These are phyloP conservation scores for Cryptosporidium xiaoi DNA, from an alignment of 169 alveolate genomes.

Conservation along the genomic window DNA sequence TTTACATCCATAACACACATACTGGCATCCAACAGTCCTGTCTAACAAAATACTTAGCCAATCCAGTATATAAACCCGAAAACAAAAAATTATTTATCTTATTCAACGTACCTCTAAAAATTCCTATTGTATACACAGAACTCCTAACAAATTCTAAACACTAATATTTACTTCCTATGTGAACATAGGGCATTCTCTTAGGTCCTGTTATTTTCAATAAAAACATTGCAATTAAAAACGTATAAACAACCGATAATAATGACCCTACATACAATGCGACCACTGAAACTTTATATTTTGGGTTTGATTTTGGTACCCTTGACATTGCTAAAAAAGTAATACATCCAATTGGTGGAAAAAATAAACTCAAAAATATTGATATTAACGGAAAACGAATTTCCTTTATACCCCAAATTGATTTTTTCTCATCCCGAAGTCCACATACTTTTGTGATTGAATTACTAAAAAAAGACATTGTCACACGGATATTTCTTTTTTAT, in stretches of 20 bases:
- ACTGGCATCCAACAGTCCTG: no score
- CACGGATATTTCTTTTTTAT: not conserved
- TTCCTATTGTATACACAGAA: not conserved
- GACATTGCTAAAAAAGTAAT: slow-evolving; percentile 54
- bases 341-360: slow-evolving; percentile 72
- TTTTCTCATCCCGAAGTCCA: not conserved
- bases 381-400: slow-evolving; percentile 47
- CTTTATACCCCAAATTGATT: slow-evolving; percentile 18
- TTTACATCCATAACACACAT: no score
- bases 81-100: not conserved
- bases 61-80: not conserved
- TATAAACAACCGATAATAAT: slow-evolving; percentile 37
- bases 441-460: no score
- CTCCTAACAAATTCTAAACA: not conserved
- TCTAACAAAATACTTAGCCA: not conserved
- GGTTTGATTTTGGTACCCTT: slow-evolving; percentile 62
- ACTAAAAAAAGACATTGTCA: not conserved
- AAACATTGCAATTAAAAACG: slow-evolving; percentile 65
- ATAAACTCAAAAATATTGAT: slow-evolving; percentile 15
- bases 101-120: not conserved
- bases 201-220: slow-evolving; percentile 46
- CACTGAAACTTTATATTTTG: slow-evolving; percentile 38
- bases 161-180: slow-evolving; percentile 31
- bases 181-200: slow-evolving; percentile 46
- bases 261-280: slow-evolving; percentile 56